Evolutionary conservation across 1,139 yeast species (phyloP).

Genomic region (Magnusiomyces suaveolens): DNA sequence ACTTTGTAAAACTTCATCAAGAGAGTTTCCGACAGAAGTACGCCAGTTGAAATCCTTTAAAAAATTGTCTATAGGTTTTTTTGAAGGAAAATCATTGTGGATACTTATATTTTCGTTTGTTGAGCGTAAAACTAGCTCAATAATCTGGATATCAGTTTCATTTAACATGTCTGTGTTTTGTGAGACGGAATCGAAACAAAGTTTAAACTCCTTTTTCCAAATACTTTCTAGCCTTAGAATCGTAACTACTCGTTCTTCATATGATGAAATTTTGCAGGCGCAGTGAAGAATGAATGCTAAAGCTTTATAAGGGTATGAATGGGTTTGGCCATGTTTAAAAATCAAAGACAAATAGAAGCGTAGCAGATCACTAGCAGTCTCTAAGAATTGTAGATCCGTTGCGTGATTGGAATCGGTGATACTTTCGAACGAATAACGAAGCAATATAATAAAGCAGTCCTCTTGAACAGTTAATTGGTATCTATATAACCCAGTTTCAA

Average conservation of each 20-base stretch:
- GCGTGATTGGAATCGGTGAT: neutral
- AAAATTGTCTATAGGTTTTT: neutral
- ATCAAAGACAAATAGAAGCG: neutral
- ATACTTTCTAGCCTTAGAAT: slow-evolving; percentile 7
- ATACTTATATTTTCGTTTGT: neutral
- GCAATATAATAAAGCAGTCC: slow-evolving; percentile 1
- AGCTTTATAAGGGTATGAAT: slow-evolving; percentile 1
- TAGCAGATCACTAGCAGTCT: neutral
- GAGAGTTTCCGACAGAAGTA: slow-evolving; percentile 4
- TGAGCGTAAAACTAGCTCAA: slow-evolving; percentile 10
- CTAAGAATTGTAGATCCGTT: neutral
- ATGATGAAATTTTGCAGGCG: slow-evolving; percentile 13
- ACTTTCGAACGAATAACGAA: neutral
- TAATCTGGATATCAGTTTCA: slow-evolving; percentile 13
- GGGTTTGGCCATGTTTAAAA: neutral
- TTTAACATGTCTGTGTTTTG: slow-evolving; percentile 16
- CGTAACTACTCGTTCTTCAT: slow-evolving; percentile 5
- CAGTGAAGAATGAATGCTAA: slow-evolving; percentile 19
- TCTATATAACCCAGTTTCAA: neutral
- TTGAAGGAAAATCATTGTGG: slow-evolving; percentile 5
- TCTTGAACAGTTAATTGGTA: neutral
- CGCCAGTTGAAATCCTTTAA: slow-evolving; percentile 5
- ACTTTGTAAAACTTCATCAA: slow-evolving; percentile 5
- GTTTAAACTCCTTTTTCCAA: slow-evolving; percentile 8
- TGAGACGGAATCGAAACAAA: slow-evolving; percentile 7